phyloP scores from a whole-genome alignment of 106 monocot species.

The Gastrodia elata region DNA sequence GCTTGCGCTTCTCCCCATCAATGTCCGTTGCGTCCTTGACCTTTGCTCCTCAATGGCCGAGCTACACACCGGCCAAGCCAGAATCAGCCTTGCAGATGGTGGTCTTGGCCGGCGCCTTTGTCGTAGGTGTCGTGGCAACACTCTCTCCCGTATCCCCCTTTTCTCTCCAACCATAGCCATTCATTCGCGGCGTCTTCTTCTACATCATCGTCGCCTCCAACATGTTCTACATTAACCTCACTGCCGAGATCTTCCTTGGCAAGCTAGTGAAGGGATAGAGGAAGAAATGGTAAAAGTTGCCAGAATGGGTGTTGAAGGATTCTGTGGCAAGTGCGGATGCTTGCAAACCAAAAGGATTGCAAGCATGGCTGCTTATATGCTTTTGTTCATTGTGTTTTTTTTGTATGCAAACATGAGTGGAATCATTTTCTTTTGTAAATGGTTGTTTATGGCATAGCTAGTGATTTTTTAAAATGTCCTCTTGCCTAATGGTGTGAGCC shows the following conservation, averaged over 20 bases:
- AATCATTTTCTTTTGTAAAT: too few relatives aligned
- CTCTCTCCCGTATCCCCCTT: slow-evolving; percentile 48
- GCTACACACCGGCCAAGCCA: slow-evolving; percentile 48
- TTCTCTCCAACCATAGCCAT: slow-evolving; percentile 45
- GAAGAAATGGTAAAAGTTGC: slow-evolving; percentile 13
- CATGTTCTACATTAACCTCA: slow-evolving; percentile 76
- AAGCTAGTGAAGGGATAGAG: slow-evolving; percentile 31
- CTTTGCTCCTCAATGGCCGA: slow-evolving; percentile 71
- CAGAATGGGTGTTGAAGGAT: slow-evolving; percentile 11
- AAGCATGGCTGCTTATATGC: not conserved
- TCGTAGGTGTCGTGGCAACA: slow-evolving; percentile 68
- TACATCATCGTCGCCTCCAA: slow-evolving; percentile 63
- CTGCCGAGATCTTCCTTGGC: slow-evolving; percentile 91
- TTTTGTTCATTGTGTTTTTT: not conserved
- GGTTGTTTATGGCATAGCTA: not conserved
- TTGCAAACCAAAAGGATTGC: slow-evolving; percentile 11
- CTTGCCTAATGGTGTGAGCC: too few relatives aligned
- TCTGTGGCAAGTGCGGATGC: not conserved
- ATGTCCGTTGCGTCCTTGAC: slow-evolving; percentile 84
- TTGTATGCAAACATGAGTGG: not conserved
- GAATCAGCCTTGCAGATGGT: slow-evolving; percentile 74
- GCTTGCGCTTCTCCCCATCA: slow-evolving; percentile 61
- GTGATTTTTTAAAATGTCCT: too few relatives aligned
- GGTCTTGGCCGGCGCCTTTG: slow-evolving; percentile 91
- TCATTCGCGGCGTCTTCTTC: slow-evolving; percentile 76